A percentile compares a stretch with the other conserved stretches of the same genome.
These are phyloP conservation scores for Fraxinus latifolia DNA, from an alignment of 305 asterid species.

Conservation along the genomic window DNA sequence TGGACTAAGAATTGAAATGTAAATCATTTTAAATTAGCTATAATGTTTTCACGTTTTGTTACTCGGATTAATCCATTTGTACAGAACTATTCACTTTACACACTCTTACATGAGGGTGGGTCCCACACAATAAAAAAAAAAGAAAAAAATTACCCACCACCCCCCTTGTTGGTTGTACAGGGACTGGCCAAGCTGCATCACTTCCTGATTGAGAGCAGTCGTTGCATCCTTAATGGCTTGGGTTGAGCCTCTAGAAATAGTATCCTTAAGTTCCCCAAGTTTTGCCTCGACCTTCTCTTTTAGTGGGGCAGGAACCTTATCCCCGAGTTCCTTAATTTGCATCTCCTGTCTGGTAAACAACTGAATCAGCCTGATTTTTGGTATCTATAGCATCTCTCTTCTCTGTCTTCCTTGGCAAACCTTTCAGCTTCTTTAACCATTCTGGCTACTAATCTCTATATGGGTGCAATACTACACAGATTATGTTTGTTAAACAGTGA, in stretches of 20 bases:
- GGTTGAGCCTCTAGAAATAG: conserved; percentile 73
- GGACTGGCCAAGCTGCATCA: conserved; percentile 92
- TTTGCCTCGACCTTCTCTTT: conserved; percentile 89
- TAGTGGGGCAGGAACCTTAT: conserved; percentile 30
- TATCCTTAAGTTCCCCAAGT: conserved; percentile 77
- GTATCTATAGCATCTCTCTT: conserved; percentile 95
- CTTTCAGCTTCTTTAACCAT: too few relatives aligned
- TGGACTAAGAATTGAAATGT: too few relatives aligned
- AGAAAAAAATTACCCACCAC: too few relatives aligned
- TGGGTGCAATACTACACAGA: too few relatives aligned
- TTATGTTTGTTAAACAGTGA: too few relatives aligned
- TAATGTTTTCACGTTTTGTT: too few relatives aligned
- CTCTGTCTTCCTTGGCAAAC: conserved; percentile 82
- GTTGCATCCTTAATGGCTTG: conserved; percentile 84
- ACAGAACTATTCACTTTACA: too few relatives aligned
- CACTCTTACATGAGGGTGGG: too few relatives aligned
- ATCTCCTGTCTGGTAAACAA: conserved; percentile 82
- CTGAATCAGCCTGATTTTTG: conserved; percentile 92
- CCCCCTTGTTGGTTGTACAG: conserved; percentile 40
- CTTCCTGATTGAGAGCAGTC: conserved; percentile 89
- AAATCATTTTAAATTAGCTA: too few relatives aligned
- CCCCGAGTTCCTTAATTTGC: conserved; percentile 84
- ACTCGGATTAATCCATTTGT: too few relatives aligned
- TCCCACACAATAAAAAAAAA: too few relatives aligned
- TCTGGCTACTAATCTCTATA: too few relatives aligned